Evolutionary conservation across 768 basidiomycete species (phyloP).

Genomic region (Tricholoma sp.): DNA sequence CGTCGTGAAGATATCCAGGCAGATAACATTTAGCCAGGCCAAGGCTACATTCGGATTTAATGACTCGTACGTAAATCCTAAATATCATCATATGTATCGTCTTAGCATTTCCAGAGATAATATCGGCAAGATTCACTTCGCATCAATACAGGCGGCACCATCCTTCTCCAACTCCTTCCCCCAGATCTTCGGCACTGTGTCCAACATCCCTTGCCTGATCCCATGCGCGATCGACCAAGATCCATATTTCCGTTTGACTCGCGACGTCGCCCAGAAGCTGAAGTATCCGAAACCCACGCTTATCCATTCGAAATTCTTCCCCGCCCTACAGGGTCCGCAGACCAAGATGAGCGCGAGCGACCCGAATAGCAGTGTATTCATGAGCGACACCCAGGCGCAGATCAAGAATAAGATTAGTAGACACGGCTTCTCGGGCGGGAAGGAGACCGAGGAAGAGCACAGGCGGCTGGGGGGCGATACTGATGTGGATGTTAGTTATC

Average conservation of each 20-base stretch:
- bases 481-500: slow-evolving; percentile 93
- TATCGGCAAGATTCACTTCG: slow-evolving; percentile 97
- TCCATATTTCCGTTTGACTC: slow-evolving; percentile 95
- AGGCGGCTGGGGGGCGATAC: slow-evolving; percentile 82
- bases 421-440: slow-evolving; percentile 94
- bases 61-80: slow-evolving; percentile 70
- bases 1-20: slow-evolving; percentile 85
- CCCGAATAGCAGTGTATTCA: slow-evolving; percentile 88
- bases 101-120: slow-evolving; percentile 64
- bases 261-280: slow-evolving; percentile 90
- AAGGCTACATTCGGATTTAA: slow-evolving; percentile 96
- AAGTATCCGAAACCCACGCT: slow-evolving; percentile 94
- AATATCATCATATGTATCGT: background rate
- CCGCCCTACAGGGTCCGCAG: slow-evolving; percentile 94
- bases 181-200: slow-evolving; percentile 22
- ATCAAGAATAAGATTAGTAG: slow-evolving; percentile 98
- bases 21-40: slow-evolving; percentile 89
- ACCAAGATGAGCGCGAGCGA: slow-evolving; percentile 99
- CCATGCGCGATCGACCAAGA: slow-evolving; percentile 91
- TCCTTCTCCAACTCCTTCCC: slow-evolving; percentile 99
- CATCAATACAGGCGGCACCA: slow-evolving; percentile 90
- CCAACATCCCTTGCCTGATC: slow-evolving; percentile 3
- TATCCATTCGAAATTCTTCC: slow-evolving; percentile 96
- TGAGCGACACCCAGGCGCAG: slow-evolving; percentile 88
- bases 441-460: slow-evolving; percentile 96